A percentile compares a stretch with the other conserved stretches of the same genome.
Evolutionary conservation across 306 rosid species (phyloP).

Genomic region (Quercus alba): DNA sequence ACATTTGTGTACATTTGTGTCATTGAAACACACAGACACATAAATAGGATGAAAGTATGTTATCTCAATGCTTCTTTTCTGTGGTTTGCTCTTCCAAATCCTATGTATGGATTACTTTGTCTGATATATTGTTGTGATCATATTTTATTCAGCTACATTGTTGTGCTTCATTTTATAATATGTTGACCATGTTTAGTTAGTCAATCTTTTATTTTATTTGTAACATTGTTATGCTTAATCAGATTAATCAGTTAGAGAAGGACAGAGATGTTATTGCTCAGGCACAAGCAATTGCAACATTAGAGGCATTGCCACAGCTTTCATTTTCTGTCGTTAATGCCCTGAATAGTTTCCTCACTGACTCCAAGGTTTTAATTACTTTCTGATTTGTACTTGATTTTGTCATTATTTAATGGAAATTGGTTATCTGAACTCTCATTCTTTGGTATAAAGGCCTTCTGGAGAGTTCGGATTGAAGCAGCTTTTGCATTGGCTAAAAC

Average conservation of each 20-base stretch:
- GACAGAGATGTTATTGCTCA: slow-evolving; percentile 97
- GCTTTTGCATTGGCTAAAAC: slow-evolving; percentile 92
- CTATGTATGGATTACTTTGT: not conserved
- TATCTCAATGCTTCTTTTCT: too few relatives aligned
- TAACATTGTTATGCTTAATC: slow-evolving; percentile 28
- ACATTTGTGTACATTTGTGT: not conserved
- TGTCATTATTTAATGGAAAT: slow-evolving; percentile 2
- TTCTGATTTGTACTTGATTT: slow-evolving; percentile 7
- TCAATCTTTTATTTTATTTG: not conserved
- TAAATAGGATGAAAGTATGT: too few relatives aligned
- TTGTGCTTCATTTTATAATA: not conserved
- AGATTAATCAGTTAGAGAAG: slow-evolving; percentile 97
- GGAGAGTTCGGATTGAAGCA: slow-evolving; percentile 95
- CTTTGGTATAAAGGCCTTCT: slow-evolving; percentile 61
- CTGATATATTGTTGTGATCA: not conserved
- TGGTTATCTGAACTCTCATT: slow-evolving; percentile 27
- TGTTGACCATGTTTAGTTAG: not conserved
- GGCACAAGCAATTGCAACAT: slow-evolving; percentile 82
- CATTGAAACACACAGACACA: not conserved
- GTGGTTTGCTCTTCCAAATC: too few relatives aligned
- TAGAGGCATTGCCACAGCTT: slow-evolving; percentile 73
- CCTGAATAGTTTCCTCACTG: slow-evolving; percentile 75
- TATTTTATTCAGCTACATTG: not conserved
- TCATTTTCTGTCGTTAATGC: slow-evolving; percentile 87
- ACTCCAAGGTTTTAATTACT: slow-evolving; percentile 69